Base-by-base conservation (phyloP, 495 filamentous ascomycete genomes). In the Neurospora sp. region DNA sequence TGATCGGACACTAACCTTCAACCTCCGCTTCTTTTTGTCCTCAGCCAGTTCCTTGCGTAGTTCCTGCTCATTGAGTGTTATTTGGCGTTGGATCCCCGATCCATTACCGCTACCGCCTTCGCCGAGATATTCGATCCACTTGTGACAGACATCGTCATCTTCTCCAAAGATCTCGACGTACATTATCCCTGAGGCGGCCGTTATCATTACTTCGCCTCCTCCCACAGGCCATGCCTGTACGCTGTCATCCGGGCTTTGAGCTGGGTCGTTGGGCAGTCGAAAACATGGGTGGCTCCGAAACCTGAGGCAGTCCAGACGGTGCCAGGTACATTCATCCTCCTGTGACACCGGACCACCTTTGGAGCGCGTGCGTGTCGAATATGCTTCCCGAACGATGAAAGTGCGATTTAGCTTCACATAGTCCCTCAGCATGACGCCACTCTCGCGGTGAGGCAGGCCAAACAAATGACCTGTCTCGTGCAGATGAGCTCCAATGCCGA, bases 231-330 rank as follows among this genome's bases (percentile, higher is more conserved):
- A 99, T 3, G 92, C 90, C 73, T 96, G 93, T 16, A 97, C 87
- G 75, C 92, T 96, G 27, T 90, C 89, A 75, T 97, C 94, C 12
- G 85, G 81, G 77, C 86, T 87, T 16, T 86, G 76, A n/a, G 86
- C 80, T 4, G 87, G 81, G 78, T 99, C 96, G 71, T 89, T 90
- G 11, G 94, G 93, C 54, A 96, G 86, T 20, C 89, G 86, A 83
- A 99, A 98, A 81, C 93, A 95, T 1, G 96, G 95, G 77, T 99
- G 96, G 73, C 89, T 92, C 41, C 93, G 90, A 82, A 98, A 96
- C 38, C 93, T 91, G 46, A 99, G 84, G 54, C 89, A 89, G 82
- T 98, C 96, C 4, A 98, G 86, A 38, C 93, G 87, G 79, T 98
- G 94, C 94, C 94, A 98, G 39, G 83, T 81, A 79, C 93, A 96